Conservation (phyloP, 352 stramenopile species). For the Aphanomyces stellatus region DNA sequence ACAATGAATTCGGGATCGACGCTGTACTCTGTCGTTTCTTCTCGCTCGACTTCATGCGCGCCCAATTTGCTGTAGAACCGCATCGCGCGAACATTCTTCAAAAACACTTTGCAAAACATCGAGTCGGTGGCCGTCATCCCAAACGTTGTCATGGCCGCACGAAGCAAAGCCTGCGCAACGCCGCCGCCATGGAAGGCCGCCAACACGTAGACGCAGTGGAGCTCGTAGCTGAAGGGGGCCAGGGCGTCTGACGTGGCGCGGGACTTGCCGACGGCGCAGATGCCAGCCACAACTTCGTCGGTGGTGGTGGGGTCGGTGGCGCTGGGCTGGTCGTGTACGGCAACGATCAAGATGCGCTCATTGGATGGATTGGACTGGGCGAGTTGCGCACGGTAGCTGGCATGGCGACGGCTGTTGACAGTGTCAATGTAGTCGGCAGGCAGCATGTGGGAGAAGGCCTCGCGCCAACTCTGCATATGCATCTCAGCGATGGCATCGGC, state of each 20-base stretch:
- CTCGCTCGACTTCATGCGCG: background rate
- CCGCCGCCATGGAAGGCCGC: background rate
- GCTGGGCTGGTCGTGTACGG: too few species aligned
- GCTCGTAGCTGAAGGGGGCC: background rate
- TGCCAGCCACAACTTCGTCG: background rate
- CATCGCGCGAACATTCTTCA: background rate
- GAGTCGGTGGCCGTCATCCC: background rate
- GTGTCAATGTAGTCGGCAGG: background rate
- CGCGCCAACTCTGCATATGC: background rate
- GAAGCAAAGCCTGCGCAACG: background rate
- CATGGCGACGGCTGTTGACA: background rate
- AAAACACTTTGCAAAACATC: conserved; percentile 15
- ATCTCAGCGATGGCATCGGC: background rate
- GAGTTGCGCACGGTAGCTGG: background rate
- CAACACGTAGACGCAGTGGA: conserved; percentile 1
- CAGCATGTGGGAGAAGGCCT: background rate
- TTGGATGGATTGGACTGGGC: background rate
- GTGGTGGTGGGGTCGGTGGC: background rate
- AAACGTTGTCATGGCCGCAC: background rate
- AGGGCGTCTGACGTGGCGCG: background rate
- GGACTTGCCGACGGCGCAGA: background rate
- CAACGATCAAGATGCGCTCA: background rate
- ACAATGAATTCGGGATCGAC: background rate
- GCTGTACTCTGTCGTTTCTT: conserved; percentile 2
- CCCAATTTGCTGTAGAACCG: conserved; percentile 13